phyloP scores from a whole-genome alignment of 192 early-diverging fungal genomes.

The Tieghemiomyces parasiticus region DNA sequence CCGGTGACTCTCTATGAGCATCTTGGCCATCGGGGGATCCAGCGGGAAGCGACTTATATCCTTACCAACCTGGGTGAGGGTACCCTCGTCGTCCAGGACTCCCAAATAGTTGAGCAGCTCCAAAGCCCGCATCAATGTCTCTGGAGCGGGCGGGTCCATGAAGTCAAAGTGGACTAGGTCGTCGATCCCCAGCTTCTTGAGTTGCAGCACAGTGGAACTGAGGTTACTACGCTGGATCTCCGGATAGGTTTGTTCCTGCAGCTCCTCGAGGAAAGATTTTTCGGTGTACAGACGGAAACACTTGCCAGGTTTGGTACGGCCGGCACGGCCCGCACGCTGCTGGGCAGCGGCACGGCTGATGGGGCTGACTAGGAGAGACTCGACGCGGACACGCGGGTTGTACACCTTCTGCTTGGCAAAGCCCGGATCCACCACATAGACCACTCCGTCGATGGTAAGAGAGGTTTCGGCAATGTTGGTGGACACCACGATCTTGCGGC shows the following conservation, averaged over 20 bases:
- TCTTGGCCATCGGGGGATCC: slow-evolving; percentile 90
- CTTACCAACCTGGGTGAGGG: slow-evolving; percentile 70
- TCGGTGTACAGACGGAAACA: slow-evolving; percentile 98
- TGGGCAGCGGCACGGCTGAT: slow-evolving; percentile 91
- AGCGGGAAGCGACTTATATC: slow-evolving; percentile 93
- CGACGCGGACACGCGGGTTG: slow-evolving; percentile 93
- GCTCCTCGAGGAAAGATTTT: slow-evolving; percentile 81
- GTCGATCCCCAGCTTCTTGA: slow-evolving; percentile 94
- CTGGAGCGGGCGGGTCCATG: slow-evolving; percentile 98
- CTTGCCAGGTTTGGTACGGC: slow-evolving; percentile 94
- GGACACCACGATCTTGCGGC: slow-evolving; percentile 92
- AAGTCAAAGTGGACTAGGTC: slow-evolving; percentile 99
- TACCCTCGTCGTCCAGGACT: slow-evolving; percentile 88
- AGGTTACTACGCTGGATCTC: slow-evolving; percentile 96
- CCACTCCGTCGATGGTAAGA: slow-evolving; percentile 96
- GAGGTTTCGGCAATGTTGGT: slow-evolving; percentile 98
- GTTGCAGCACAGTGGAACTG: slow-evolving; percentile 88
- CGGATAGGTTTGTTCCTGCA: slow-evolving; percentile 96
- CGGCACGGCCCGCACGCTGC: slow-evolving; percentile 96
- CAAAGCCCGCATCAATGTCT: slow-evolving; percentile 94
- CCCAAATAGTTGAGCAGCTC: slow-evolving; percentile 92
- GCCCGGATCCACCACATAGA: slow-evolving; percentile 96
- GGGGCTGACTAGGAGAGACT: slow-evolving; percentile 85
- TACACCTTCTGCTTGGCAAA: slow-evolving; percentile 99
- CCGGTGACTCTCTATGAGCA: slow-evolving; percentile 72